Base-by-base conservation (phyloP, 2,329 filamentous ascomycete species). In the Hirsutella minnesotensis region DNA sequence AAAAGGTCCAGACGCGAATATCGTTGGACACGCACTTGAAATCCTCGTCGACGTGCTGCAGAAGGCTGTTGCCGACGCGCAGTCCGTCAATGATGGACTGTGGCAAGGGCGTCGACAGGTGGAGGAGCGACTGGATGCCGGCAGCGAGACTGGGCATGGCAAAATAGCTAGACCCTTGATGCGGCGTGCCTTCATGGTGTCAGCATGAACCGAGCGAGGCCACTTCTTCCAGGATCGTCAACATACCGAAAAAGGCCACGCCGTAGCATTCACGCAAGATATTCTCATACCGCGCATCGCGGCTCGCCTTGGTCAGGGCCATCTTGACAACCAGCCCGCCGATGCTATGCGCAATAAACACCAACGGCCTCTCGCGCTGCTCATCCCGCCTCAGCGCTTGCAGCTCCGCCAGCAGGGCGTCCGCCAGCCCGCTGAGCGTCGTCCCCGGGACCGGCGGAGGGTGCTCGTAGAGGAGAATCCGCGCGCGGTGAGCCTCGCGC, bases 131-230 rank as follows among this genome's bases (percentile, higher is more conserved):
- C 40, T 69, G 67, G 22, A 81, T 76, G 51, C 73, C 75, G 15
- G 65, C 54, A 10, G 69, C 66, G n/a, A 80, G 66, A 36, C 70
- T 69, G 0, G 64, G 64, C 62, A 76, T 77, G 2, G 75, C 76
- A 48, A 81, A 65, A 51, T 80, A 80, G 36, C 71, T 79, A 0
- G 77, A 80, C 3, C 77, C 77, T 16, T 75, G 74, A 49, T 81
- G 77, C 0, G 77, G 77, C 1, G 76, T 76, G 16, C 67, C 72
- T 75, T 13, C 3, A 19, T 12, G 24, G 22, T 29, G 4, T 31
- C 3, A 18, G 21, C 16, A 12, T 38, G 35, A 47, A 65, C 61
- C 12, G 24, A n/a, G n/a, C n/a, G n/a, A n/a, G n/a, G 7, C 12
- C 24, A 27, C 12, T 7, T 27, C 24, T 27, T 27, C 24, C 24